Percentiles rank a stretch among this genome's conserved stretches.
phyloP scores from a whole-genome alignment of 163 green algal genomes.

The Volvox carteri region DNA sequence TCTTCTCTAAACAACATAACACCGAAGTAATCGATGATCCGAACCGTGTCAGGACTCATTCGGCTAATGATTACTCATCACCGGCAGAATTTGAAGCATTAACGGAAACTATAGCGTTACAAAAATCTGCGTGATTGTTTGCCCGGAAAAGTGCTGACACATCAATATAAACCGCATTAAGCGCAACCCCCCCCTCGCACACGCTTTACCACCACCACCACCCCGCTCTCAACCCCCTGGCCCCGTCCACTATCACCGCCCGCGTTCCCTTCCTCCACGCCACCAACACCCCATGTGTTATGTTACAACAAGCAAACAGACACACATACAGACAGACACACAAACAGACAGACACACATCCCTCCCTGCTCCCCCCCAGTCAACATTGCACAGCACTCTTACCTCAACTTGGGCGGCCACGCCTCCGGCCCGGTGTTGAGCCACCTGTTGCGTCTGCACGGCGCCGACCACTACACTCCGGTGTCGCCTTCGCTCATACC shows the following conservation, averaged over 20 bases:
- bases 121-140: neutral
- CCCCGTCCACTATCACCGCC: neutral
- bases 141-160: too few species aligned
- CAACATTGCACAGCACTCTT: slow-evolving; percentile 76
- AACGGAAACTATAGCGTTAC: neutral
- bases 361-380: slow-evolving; percentile 48
- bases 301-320: neutral
- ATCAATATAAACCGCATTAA: too few species aligned
- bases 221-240: neutral
- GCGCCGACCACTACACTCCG: slow-evolving; percentile 75
- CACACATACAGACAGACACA: too few species aligned
- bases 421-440: slow-evolving; percentile 63
- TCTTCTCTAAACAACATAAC: too few species aligned
- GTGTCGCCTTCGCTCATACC: slow-evolving; percentile 65
- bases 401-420: slow-evolving; percentile 81
- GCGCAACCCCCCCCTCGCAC: too few species aligned
- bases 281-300: too few species aligned
- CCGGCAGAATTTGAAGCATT: neutral
- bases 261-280: neutral
- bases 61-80: neutral
- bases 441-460: slow-evolving; percentile 58
- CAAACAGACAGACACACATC: neutral
- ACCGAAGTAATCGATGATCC: too few species aligned
- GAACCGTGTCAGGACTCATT: neutral
- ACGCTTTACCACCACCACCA: neutral